Percentiles rank a stretch among this genome's conserved stretches.
Conservation (phyloP, 1,284 basidiomycete species). For the Ganoderma meredithae region DNA sequence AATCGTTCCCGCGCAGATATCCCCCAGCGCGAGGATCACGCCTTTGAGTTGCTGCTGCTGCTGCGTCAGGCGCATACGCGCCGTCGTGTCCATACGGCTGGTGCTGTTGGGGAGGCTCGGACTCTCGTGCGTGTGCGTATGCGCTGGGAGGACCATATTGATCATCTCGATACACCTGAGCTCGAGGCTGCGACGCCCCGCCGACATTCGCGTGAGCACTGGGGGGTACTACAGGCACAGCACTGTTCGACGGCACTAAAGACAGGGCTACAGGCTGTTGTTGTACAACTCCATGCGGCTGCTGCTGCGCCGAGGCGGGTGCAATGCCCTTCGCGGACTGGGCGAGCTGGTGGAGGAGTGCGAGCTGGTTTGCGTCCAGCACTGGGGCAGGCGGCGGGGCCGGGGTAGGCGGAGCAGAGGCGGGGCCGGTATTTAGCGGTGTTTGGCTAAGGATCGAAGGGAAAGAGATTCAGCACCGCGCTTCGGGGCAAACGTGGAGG, state of each 20-base stretch:
- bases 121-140: conserved; percentile 44
- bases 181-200: conserved; percentile 46
- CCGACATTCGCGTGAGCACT: conserved; percentile 24
- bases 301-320: conserved; percentile 41
- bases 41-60: conserved; percentile 39
- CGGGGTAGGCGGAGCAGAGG: conserved; percentile 37
- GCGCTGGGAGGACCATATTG: conserved; percentile 42
- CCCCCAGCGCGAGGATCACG: conserved; percentile 45
- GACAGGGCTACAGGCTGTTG: conserved; percentile 39
- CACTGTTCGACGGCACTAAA: conserved; percentile 42
- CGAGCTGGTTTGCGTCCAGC: conserved; percentile 65
- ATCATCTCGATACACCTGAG: conserved; percentile 53
- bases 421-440: conserved; percentile 56
- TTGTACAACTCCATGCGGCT: conserved; percentile 34
- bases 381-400: conserved; percentile 42
- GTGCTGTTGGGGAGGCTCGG: conserved; percentile 38
- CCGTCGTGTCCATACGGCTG: conserved; percentile 36
- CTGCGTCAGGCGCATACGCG: conserved; percentile 47
- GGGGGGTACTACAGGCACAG: conserved; percentile 43
- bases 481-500: background rate
- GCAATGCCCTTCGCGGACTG: conserved; percentile 51
- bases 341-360: conserved; percentile 76
- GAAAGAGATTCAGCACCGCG: conserved; percentile 23
- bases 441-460: conserved; percentile 59
- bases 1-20: conserved; percentile 47